Evolutionary conservation across 2,329 filamentous ascomycete genomes (phyloP).

Genomic region (Xylaria sp.): DNA sequence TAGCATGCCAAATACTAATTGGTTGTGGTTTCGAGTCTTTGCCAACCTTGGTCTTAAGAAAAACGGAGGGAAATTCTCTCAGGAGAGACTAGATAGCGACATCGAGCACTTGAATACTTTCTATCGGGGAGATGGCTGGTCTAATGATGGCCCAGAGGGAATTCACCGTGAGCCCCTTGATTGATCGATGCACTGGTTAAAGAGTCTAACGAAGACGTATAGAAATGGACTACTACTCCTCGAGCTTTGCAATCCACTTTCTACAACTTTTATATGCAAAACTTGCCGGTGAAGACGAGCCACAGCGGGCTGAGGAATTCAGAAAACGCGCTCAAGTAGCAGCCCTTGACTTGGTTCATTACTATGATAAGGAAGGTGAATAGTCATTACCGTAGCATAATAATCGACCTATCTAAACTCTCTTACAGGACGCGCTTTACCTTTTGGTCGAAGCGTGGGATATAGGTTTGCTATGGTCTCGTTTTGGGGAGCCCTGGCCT

Average conservation of each 20-base stretch:
- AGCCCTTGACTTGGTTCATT: constrained; percentile 78
- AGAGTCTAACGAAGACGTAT: constrained; percentile 24
- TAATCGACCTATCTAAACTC: constrained; percentile 11
- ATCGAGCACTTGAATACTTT: constrained; percentile 83
- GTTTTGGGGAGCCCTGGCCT: constrained; percentile 82
- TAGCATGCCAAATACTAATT: constrained; percentile 75
- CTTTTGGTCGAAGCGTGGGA: constrained; percentile 80
- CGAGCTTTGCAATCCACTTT: constrained; percentile 84
- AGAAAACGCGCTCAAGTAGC: constrained; percentile 72
- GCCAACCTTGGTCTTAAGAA: constrained; percentile 81
- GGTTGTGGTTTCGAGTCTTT: constrained; percentile 88
- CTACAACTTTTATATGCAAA: constrained; percentile 81
- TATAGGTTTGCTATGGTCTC: constrained; percentile 89
- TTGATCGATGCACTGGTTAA: neutral
- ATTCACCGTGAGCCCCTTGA: constrained; percentile 68
- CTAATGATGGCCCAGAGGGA: constrained; percentile 80
- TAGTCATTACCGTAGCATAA: constrained; percentile 1
- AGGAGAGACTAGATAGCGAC: constrained; percentile 75
- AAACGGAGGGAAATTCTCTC: constrained; percentile 76
- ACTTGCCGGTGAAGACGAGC: constrained; percentile 73
- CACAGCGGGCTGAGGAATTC: constrained; percentile 73
- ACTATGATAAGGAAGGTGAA: constrained; percentile 73
- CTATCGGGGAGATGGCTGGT: constrained; percentile 84
- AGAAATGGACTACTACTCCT: constrained; percentile 88
- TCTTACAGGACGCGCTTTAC: constrained; percentile 68